Conservation (phyloP, 2,329 filamentous ascomycete genomes). For the Ceratocystis huliohia region DNA sequence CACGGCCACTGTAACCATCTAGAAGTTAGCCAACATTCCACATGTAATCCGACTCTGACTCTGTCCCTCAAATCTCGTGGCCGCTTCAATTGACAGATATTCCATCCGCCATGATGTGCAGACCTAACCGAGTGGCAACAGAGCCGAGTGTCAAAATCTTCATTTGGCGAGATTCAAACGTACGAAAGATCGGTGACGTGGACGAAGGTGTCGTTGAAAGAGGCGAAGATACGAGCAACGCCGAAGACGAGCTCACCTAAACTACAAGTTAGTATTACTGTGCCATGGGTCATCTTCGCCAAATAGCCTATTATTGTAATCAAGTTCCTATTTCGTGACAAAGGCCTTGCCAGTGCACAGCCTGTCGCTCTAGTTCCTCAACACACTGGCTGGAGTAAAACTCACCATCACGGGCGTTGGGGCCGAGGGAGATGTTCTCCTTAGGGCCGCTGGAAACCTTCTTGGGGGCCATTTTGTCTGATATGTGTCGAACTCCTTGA, state of each 20-base stretch:
- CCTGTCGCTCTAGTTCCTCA: background rate
- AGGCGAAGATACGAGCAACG: slow-evolving; percentile 95
- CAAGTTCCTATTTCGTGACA: background rate
- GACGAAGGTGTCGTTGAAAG: slow-evolving; percentile 88
- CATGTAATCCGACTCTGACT: background rate
- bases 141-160: background rate
- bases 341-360: background rate
- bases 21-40: slow-evolving; percentile 44
- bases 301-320: slow-evolving; percentile 19
- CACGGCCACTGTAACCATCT: slow-evolving; percentile 80
- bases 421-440: slow-evolving; percentile 98
- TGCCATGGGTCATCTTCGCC: no score
- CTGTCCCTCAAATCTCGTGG: background rate
- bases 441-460: slow-evolving; percentile 70
- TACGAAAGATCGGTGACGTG: slow-evolving; percentile 98
- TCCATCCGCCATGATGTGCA: background rate
- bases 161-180: slow-evolving; percentile 29
- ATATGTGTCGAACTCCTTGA: slow-evolving; percentile 21
- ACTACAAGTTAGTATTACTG: slow-evolving; percentile 21
- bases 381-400: slow-evolving; percentile 21
- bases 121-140: background rate
- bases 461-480: slow-evolving; percentile 80
- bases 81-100: background rate
- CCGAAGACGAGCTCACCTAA: slow-evolving; percentile 93
- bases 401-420: slow-evolving; percentile 89